These are phyloP conservation scores for Thraustochytrium striatum DNA, from an alignment of 352 stramenopile genomes.

Conservation along the genomic window DNA sequence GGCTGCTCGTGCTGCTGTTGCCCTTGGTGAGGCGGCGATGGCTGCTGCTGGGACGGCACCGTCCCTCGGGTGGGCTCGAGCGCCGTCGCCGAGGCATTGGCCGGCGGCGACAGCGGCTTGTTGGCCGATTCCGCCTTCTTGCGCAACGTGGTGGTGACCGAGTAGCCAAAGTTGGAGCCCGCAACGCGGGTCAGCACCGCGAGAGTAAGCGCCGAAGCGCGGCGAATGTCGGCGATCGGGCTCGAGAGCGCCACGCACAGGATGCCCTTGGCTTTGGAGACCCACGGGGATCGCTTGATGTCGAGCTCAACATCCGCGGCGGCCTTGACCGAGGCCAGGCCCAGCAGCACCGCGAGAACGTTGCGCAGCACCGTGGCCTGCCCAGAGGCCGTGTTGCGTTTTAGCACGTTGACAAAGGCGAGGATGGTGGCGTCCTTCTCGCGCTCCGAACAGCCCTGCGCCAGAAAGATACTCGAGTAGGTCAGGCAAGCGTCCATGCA, in stretches of 20 bases:
- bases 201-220: neutral
- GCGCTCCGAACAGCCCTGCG: neutral
- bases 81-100: no score
- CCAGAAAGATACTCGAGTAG: constrained; percentile 8
- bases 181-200: constrained; percentile 14
- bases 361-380: constrained; percentile 20
- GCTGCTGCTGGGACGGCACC: no score
- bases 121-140: constrained; percentile 11
- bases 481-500: constrained; percentile 10
- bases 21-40: no score
- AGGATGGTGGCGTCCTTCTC: neutral
- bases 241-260: constrained; percentile 33
- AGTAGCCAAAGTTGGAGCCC: neutral
- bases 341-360: constrained; percentile 2
- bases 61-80: no score
- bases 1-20: no score
- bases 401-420: constrained; percentile 4
- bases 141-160: neutral
- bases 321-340: neutral
- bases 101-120: no score
- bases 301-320: neutral
- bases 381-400: neutral
- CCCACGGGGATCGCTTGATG: neutral
- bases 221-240: neutral
- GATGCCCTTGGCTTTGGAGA: neutral